A percentile compares a stretch with the other conserved stretches of the same genome.
These are phyloP conservation scores for Tricholoma bakamatsutake DNA, from an alignment of 768 basidiomycete genomes.

Conservation along the genomic window DNA sequence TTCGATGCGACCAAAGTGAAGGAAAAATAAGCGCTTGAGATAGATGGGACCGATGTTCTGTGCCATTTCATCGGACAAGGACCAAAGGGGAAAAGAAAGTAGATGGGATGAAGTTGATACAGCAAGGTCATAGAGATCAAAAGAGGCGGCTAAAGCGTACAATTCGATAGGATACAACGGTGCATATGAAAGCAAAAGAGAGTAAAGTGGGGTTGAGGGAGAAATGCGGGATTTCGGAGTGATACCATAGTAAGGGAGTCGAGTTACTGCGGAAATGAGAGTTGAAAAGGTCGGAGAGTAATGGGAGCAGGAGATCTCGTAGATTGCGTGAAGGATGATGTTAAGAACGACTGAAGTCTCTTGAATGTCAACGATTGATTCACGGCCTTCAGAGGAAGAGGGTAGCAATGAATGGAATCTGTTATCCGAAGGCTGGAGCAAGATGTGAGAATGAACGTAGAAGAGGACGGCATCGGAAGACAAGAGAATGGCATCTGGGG, in stretches of 20 bases:
- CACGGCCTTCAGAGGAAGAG: slow-evolving; percentile 36
- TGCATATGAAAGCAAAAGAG: slow-evolving; percentile 59
- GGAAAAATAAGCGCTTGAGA: slow-evolving; percentile 74
- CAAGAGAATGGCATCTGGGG: slow-evolving; percentile 60
- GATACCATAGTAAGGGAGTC: slow-evolving; percentile 57
- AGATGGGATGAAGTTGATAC: slow-evolving; percentile 71
- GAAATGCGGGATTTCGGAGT: slow-evolving; percentile 39
- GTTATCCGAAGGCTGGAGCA: slow-evolving; percentile 59
- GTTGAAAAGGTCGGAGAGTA: slow-evolving; percentile 65
- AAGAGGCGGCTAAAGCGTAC: slow-evolving; percentile 63
- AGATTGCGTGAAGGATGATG: slow-evolving; percentile 65
- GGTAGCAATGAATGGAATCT: slow-evolving; percentile 54
- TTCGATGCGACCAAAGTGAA: slow-evolving; percentile 79
- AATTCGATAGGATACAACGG: slow-evolving; percentile 65
- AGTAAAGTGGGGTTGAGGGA: slow-evolving; percentile 50
- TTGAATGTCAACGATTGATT: slow-evolving; percentile 51
- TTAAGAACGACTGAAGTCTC: slow-evolving; percentile 63
- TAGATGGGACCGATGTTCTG: slow-evolving; percentile 69
- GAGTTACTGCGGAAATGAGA: slow-evolving; percentile 50
- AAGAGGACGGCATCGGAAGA: slow-evolving; percentile 80
- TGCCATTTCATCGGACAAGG: slow-evolving; percentile 66
- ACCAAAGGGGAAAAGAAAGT: slow-evolving; percentile 61
- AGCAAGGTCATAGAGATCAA: slow-evolving; percentile 69
- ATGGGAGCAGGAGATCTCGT: slow-evolving; percentile 67
- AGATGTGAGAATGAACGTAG: slow-evolving; percentile 61